phyloP scores from a whole-genome alignment of 2,329 filamentous ascomycete genomes.

The Penicillium aurantiogriseum region DNA sequence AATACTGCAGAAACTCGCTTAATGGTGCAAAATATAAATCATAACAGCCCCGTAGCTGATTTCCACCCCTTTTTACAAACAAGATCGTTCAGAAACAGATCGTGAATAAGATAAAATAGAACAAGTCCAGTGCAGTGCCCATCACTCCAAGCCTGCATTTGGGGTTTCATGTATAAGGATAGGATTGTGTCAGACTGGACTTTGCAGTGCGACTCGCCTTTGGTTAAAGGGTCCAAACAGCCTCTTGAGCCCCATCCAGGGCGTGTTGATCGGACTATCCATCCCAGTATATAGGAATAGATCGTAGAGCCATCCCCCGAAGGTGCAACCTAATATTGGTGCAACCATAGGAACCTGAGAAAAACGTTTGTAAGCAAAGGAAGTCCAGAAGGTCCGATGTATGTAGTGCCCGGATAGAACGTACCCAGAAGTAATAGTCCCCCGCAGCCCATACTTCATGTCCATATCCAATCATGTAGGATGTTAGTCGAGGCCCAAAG shows the following conservation, averaged over 20 bases:
- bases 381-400: background rate
- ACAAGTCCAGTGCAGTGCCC: background rate
- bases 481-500: conserved; percentile 66
- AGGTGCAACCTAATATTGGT: conserved; percentile 63
- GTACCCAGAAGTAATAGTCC: conserved; percentile 70
- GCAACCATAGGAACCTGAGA: conserved; percentile 67
- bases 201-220: conserved; percentile 13
- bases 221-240: conserved; percentile 36
- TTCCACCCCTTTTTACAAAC: conserved; percentile 1
- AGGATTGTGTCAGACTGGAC: conserved; percentile 16
- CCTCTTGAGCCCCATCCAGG: conserved; percentile 61
- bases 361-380: conserved; percentile 1
- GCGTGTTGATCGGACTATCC: conserved; percentile 67
- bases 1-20: background rate
- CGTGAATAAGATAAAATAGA: background rate
- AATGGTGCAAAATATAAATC: background rate
- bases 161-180: background rate
- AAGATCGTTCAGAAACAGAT: background rate
- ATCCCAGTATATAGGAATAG: conserved; percentile 65
- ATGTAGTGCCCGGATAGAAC: conserved; percentile 1
- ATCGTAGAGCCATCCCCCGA: conserved; percentile 68
- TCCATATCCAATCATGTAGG: conserved; percentile 68
- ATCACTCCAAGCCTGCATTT: background rate
- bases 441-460: conserved; percentile 65
- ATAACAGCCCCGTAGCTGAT: background rate